Base-by-base conservation (phyloP, 768 basidiomycete genomes). In the Russula brevipes region DNA sequence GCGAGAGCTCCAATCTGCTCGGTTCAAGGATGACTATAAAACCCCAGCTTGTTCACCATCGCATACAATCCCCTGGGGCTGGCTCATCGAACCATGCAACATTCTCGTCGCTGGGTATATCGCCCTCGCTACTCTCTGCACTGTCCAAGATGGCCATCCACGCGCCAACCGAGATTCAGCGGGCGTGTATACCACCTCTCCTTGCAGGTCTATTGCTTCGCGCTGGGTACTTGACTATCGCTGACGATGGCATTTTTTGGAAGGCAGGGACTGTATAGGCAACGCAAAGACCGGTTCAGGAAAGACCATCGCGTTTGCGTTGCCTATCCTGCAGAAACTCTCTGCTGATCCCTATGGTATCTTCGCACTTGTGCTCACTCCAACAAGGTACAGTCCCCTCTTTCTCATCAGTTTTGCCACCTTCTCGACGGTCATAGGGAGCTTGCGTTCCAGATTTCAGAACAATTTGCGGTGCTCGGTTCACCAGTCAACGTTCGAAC, bases 241-340 rank as follows among this genome's bases (percentile, higher is more conserved):
- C 61, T 73, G 70, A 75, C 46, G 62, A 46, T 19, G 24, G 16
- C 42, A 24, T 30, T 49, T 38, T 54, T 53, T 57, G 65, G 38
- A 74, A 93, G 96, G 96, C 44, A 83, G 88, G 71, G 96, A 99
- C 74, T 98, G 95, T 73, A 92, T 99, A 62, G 97, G 97, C 10
- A 94, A 96, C 66, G 94, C 97, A 1, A 95, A 98, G 76, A 99
- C 97, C 0, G 97, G 97, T 57, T 94, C 92, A 2, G 96, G 96
- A 70, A 99, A 99, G 77, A 99, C 97, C 0, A 85, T 99, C 62
- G 95, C 97, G 0, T 99, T 99, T 69, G 97, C 96, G 1, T 75
- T 98, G 5, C 97, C 97, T 5, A 98, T 98, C 60, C 78, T 98
- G 7, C 94, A 99, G 73, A 84, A 84, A 69, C 80, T 99, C 38